Conservation (phyloP, 148 eudicot genomes). For the Rhododendron ferrugineum region DNA sequence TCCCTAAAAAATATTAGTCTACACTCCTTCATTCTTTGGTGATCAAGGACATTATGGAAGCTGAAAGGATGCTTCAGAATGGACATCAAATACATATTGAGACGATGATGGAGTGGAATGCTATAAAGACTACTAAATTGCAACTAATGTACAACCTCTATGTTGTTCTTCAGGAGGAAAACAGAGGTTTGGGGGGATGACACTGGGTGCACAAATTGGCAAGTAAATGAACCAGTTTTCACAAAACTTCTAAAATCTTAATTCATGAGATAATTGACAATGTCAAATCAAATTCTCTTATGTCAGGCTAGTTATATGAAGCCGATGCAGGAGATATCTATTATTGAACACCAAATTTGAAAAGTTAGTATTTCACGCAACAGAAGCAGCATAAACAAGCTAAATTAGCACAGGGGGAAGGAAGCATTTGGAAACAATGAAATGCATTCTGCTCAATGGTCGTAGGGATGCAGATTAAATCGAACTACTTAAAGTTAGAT, state of each 20-base stretch:
- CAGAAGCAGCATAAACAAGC: constrained; percentile 2
- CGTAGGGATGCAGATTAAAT: background rate
- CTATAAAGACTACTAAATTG: background rate
- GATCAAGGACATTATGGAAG: background rate
- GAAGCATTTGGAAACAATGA: background rate
- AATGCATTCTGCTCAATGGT: background rate
- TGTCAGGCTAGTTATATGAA: background rate
- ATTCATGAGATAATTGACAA: background rate
- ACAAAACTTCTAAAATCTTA: background rate
- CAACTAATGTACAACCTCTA: background rate
- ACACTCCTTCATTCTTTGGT: background rate
- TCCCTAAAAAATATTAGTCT: background rate
- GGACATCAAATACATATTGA: background rate
- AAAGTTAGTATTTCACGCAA: background rate
- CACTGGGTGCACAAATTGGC: background rate
- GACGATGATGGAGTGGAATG: background rate
- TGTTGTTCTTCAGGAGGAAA: background rate
- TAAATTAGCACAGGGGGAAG: background rate
- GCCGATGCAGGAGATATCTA: background rate
- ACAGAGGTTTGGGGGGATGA: background rate
- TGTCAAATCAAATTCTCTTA: background rate
- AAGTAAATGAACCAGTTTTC: background rate
- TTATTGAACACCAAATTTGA: background rate
- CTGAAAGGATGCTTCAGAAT: background rate
- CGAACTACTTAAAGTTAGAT: background rate